Percentiles rank a stretch among this genome's conserved stretches.
These are phyloP conservation scores for Suillus occidentalis DNA, from an alignment of 768 basidiomycete genomes.

Conservation along the genomic window DNA sequence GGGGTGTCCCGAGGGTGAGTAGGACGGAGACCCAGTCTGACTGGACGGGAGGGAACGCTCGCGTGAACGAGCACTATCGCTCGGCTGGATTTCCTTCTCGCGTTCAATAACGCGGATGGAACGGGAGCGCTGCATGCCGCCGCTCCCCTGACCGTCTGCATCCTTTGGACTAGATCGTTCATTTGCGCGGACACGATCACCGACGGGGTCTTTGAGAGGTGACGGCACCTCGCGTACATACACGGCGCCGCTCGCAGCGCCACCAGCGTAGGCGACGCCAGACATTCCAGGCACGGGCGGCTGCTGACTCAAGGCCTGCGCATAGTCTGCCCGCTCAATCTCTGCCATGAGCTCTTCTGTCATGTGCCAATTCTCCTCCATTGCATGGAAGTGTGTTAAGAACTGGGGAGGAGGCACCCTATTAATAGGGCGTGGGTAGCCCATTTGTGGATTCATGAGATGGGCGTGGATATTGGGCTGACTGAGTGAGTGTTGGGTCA, in stretches of 20 bases:
- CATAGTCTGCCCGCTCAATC: conserved; percentile 69
- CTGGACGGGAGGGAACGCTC: conserved; percentile 34
- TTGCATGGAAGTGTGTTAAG: conserved; percentile 51
- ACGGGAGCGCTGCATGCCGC: conserved; percentile 22
- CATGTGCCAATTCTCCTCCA: conserved; percentile 65
- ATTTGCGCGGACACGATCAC: conserved; percentile 53
- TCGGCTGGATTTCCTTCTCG: conserved; percentile 42
- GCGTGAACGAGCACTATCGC: conserved; percentile 24
- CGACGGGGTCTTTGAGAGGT: conserved; percentile 48
- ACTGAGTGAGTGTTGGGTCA: conserved; percentile 32
- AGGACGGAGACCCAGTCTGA: conserved; percentile 36
- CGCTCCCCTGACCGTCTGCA: conserved; percentile 38
- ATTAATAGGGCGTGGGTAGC: conserved; percentile 66
- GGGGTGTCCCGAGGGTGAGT: conserved; percentile 42
- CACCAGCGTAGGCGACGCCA: conserved; percentile 48
- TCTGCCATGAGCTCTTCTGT: conserved; percentile 70
- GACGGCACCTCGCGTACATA: conserved; percentile 39
- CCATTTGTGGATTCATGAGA: conserved; percentile 37
- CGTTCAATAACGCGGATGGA: conserved; percentile 40
- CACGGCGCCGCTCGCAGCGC: conserved; percentile 40
- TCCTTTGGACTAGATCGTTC: conserved; percentile 61
- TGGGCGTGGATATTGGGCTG: conserved; percentile 30
- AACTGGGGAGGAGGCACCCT: conserved; percentile 56
- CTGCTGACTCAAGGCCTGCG: conserved; percentile 53
- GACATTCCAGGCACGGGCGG: conserved; percentile 37